Evolutionary conservation across 2,329 filamentous ascomycete species (phyloP).

Genomic region (Passalora sequoiae): DNA sequence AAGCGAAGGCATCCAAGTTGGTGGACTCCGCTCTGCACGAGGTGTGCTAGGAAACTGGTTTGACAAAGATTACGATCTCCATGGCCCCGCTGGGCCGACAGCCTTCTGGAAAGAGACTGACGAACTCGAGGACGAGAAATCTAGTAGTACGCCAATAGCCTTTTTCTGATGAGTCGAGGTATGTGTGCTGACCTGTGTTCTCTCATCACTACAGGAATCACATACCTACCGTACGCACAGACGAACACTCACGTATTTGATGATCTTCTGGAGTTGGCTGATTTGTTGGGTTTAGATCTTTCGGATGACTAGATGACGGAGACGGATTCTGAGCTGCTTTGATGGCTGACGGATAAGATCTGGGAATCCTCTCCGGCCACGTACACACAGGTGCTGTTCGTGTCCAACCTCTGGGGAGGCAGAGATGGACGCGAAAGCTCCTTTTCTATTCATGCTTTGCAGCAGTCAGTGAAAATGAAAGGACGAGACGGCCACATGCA

Average conservation of each 20-base stretch:
- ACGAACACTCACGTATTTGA: constrained; percentile 1
- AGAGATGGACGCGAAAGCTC: no score
- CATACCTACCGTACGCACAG: constrained; percentile 8
- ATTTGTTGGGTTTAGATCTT: constrained; percentile 6
- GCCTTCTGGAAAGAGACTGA: constrained; percentile 72
- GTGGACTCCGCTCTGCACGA: constrained; percentile 58
- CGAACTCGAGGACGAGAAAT: constrained; percentile 33
- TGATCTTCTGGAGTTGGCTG: not conserved
- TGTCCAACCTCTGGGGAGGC: no score
- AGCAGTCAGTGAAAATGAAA: no score
- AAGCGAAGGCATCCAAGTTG: constrained; percentile 71
- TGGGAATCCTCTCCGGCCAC: constrained; percentile 3
- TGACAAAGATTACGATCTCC: constrained; percentile 64
- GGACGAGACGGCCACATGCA: no score
- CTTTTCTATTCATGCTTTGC: no score
- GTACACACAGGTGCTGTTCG: not conserved
- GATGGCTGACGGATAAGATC: constrained; percentile 5
- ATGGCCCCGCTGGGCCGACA: constrained; percentile 68
- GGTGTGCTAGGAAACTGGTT: constrained; percentile 75
- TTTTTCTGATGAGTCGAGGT: constrained; percentile 14
- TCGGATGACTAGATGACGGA: constrained; percentile 10
- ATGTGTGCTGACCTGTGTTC: constrained; percentile 4
- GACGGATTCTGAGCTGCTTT: constrained; percentile 6
- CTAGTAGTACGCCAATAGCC: constrained; percentile 21
- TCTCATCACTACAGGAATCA: constrained; percentile 4